Percentiles rank a stretch among this genome's conserved stretches.
These are phyloP conservation scores for Hericium rajendrae DNA, from an alignment of 768 basidiomycete species.

Conservation along the genomic window DNA sequence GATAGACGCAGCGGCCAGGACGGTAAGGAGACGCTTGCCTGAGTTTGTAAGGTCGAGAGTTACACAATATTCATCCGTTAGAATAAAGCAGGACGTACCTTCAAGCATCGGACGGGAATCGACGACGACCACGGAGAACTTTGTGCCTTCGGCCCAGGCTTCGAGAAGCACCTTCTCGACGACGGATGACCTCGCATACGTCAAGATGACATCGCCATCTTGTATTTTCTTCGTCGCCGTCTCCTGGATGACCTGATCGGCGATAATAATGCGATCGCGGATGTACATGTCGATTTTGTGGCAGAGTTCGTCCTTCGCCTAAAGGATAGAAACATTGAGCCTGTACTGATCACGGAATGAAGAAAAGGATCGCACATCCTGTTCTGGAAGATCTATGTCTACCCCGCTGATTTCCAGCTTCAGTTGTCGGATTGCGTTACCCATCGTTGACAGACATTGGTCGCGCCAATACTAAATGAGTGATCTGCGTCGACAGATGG, in stretches of 20 bases:
- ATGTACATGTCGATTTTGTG: slow-evolving; percentile 88
- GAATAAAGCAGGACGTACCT: slow-evolving; percentile 34
- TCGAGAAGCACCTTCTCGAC: slow-evolving; percentile 83
- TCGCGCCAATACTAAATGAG: slow-evolving; percentile 76
- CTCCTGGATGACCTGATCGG: slow-evolving; percentile 88
- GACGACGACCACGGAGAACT: slow-evolving; percentile 85
- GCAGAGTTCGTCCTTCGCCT: slow-evolving; percentile 86
- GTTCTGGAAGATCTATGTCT: slow-evolving; percentile 89
- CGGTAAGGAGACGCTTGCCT: slow-evolving; percentile 75
- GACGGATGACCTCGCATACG: slow-evolving; percentile 90
- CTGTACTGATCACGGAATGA: not conserved
- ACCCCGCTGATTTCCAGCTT: slow-evolving; percentile 92
- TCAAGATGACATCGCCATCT: slow-evolving; percentile 85
- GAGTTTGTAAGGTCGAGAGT: not conserved
- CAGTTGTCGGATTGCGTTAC: slow-evolving; percentile 87
- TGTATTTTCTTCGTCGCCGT: slow-evolving; percentile 89
- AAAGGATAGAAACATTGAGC: slow-evolving; percentile 5
- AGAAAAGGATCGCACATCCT: slow-evolving; percentile 57
- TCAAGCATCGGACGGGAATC: slow-evolving; percentile 94
- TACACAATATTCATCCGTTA: not conserved
- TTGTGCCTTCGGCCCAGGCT: slow-evolving; percentile 64
- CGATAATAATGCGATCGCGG: slow-evolving; percentile 85
- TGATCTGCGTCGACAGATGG: slow-evolving; percentile 88
- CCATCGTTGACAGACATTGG: slow-evolving; percentile 92
- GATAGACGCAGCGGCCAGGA: slow-evolving; percentile 59